Base-by-base conservation (phyloP, 1,284 basidiomycete genomes). In the Moniliella sp. region DNA sequence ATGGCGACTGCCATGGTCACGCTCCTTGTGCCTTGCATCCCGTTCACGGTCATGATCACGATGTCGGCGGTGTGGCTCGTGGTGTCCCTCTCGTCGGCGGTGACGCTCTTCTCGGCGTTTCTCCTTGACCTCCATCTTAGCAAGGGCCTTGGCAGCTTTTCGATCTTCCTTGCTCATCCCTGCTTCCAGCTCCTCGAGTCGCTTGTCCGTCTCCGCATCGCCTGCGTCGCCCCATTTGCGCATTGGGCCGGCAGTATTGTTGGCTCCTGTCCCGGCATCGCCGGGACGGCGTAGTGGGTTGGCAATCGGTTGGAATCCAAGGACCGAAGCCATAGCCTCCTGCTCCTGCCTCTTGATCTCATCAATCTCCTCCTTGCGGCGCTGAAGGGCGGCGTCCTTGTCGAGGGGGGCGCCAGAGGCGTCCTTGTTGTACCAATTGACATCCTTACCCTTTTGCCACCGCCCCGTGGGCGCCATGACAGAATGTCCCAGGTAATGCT, bases 371-470 rank as follows among this genome's bases (percentile, higher is more conserved):
- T 48, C 35, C 14, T 44, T 19, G n/a, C 49, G 27, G 27, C 36
- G 32, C 16, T 55, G 47, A 0, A 37, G 40, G 1, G 31, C 16
- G 5, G 25, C 34, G 9, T 33, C 27, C 14, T 25, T n/a, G 31
- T 25, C 13, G 16, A 19, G 13, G 28, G 32, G 13, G 23, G 27
- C 18, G 15, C 27, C 30, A 3, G 26, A 13, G 17, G 34, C 36
- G 26, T 51, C 50, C 23, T 49, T 53, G 42, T 50, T 57, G 40
- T 57, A 59, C 56, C 56, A 59, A 17, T 45, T 46, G 32, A 59
- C 52, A 34, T 59, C 56, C 11, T 45, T 36, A 11, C 50, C 50
- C 21, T 50, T 44, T 25, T 50, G 50, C 56, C 56, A 59, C 7
- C 56, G 43, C 2, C 56, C 56, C 3, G 46, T 49, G 9, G 56